phyloP scores from a whole-genome alignment of 495 filamentous ascomycete species.

The Penicillium bovifimosum region DNA sequence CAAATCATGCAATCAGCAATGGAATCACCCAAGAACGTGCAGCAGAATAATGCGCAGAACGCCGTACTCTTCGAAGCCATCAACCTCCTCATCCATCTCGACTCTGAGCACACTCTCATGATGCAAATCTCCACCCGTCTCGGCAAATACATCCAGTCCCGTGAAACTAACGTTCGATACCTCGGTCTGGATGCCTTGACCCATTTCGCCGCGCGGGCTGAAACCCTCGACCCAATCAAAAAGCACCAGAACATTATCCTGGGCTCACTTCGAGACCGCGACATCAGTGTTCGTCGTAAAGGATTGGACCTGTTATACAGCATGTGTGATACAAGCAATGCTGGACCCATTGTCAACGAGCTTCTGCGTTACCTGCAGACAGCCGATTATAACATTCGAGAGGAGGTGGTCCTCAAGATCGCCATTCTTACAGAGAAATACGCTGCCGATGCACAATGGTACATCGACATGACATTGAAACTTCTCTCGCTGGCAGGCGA shows the following conservation, averaged over 20 bases:
- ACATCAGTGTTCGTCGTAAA: slow-evolving; percentile 95
- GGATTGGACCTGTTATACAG: slow-evolving; percentile 96
- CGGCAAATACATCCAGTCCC: slow-evolving; percentile 92
- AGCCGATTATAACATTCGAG: slow-evolving; percentile 93
- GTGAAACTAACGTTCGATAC: slow-evolving; percentile 97
- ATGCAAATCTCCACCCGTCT: slow-evolving; percentile 91
- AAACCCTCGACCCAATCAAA: slow-evolving; percentile 96
- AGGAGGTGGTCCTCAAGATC: slow-evolving; percentile 99
- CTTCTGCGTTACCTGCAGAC: slow-evolving; percentile 91
- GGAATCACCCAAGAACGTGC: slow-evolving; percentile 95
- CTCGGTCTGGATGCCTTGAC: slow-evolving; percentile 97
- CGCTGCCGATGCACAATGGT: slow-evolving; percentile 97
- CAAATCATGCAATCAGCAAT: slow-evolving; percentile 85
- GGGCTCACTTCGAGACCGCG: slow-evolving; percentile 85
- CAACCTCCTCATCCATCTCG: slow-evolving; percentile 97
- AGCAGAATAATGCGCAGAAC: slow-evolving; percentile 99
- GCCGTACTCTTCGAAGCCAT: slow-evolving; percentile 98
- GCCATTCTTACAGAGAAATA: slow-evolving; percentile 98
- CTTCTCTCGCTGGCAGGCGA: slow-evolving; percentile 96
- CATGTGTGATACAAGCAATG: slow-evolving; percentile 96
- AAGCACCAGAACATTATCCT: slow-evolving; percentile 96
- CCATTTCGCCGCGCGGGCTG: slow-evolving; percentile 88
- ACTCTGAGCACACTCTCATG: slow-evolving; percentile 93
- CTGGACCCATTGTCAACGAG: slow-evolving; percentile 87
- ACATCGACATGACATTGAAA: slow-evolving; percentile 94